Evolutionary conservation across 2,329 filamentous ascomycete species (phyloP).

Genomic region (Calonectria fujianensis): DNA sequence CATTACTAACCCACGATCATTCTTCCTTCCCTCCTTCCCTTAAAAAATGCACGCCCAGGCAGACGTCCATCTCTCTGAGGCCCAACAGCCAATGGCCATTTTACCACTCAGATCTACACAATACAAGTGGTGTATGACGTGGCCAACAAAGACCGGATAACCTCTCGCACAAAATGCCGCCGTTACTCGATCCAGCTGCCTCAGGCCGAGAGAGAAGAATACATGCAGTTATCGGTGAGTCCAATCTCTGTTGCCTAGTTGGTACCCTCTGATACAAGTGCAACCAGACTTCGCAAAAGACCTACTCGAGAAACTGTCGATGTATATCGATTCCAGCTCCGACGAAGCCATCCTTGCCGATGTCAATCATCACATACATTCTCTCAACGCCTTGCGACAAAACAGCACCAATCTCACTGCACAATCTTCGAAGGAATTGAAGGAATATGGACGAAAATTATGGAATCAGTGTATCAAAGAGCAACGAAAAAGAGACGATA

Average conservation of each 20-base stretch:
- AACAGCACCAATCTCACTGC: conserved; percentile 19
- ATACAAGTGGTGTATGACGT: neutral
- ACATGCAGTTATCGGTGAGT: conserved; percentile 50
- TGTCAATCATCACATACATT: conserved; percentile 54
- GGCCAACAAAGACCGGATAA: neutral
- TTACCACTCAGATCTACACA: neutral
- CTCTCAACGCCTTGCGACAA: conserved; percentile 44
- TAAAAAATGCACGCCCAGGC: neutral
- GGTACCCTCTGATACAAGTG: neutral
- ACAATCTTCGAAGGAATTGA: conserved; percentile 66
- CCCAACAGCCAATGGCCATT: neutral
- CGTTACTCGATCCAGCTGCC: neutral
- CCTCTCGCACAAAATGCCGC: neutral
- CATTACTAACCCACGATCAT: neutral
- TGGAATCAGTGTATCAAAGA: conserved; percentile 81
- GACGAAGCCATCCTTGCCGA: conserved; percentile 64
- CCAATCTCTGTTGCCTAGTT: neutral
- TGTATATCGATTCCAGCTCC: conserved; percentile 56
- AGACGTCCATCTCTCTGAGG: neutral
- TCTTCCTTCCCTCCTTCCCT: neutral
- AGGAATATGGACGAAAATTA: conserved; percentile 73
- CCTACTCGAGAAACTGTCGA: conserved; percentile 52
- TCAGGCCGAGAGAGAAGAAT: conserved; percentile 51
- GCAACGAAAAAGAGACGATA: conserved; percentile 44
- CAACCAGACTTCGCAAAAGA: conserved; percentile 55